phyloP scores from a whole-genome alignment of 2,329 filamentous ascomycete species.

The Coniochaeta ligniaria region DNA sequence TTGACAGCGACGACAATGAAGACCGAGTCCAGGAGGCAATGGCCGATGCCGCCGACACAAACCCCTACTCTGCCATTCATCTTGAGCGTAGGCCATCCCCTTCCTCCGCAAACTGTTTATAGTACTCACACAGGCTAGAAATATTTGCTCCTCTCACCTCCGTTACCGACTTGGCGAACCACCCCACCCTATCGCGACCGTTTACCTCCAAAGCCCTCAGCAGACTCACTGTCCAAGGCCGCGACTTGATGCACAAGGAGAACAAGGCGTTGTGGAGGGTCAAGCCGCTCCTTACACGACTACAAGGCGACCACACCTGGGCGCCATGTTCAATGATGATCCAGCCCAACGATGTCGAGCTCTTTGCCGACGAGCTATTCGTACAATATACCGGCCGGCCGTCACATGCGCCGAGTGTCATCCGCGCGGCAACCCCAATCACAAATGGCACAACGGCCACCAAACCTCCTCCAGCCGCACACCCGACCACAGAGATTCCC shows the following conservation, averaged over 20 bases:
- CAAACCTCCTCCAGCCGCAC: neutral
- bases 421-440: neutral
- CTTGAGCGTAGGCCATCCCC: slow-evolving; percentile 54
- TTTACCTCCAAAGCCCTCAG: slow-evolving; percentile 69
- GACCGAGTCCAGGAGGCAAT: slow-evolving; percentile 54
- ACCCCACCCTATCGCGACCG: slow-evolving; percentile 67
- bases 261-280: slow-evolving; percentile 66
- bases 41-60: slow-evolving; percentile 57
- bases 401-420: neutral
- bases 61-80: slow-evolving; percentile 66
- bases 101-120: neutral
- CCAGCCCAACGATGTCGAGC: slow-evolving; percentile 44
- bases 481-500: neutral
- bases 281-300: slow-evolving; percentile 63
- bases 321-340: slow-evolving; percentile 53
- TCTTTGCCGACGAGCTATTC: slow-evolving; percentile 43
- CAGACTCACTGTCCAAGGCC: slow-evolving; percentile 62
- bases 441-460: neutral
- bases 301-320: slow-evolving; percentile 70
- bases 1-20: slow-evolving; percentile 66
- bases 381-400: slow-evolving; percentile 22
- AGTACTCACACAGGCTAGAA: slow-evolving; percentile 34
- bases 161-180: slow-evolving; percentile 65
- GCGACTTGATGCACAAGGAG: slow-evolving; percentile 67
- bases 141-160: slow-evolving; percentile 69